These are phyloP conservation scores for Datura wrightii DNA, from an alignment of 257 asterid genomes.

Conservation along the genomic window DNA sequence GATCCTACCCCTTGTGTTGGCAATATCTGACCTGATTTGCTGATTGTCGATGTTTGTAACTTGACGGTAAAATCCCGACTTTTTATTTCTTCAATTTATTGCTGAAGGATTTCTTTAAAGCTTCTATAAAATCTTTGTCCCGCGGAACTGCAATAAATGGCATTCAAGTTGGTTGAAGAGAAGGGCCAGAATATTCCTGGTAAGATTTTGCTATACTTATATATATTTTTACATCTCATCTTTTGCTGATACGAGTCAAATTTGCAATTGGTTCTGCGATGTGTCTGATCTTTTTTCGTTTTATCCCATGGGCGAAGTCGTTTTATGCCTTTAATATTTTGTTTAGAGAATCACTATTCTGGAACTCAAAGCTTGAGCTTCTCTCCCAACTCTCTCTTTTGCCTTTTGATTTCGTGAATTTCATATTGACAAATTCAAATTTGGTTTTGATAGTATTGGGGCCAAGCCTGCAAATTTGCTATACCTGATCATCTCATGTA, in stretches of 20 bases:
- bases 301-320: background rate
- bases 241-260: background rate
- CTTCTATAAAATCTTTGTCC: background rate
- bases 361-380: background rate
- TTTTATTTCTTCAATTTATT: slow-evolving; percentile 3
- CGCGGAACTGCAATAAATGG: background rate
- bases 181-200: slow-evolving; percentile 17
- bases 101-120: background rate
- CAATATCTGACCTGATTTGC: background rate
- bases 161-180: slow-evolving; percentile 8
- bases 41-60: background rate
- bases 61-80: background rate
- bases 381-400: background rate
- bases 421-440: background rate
- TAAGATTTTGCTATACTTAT: background rate
- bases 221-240: background rate
- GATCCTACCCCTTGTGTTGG: background rate
- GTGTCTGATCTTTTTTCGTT: background rate
- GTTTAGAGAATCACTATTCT: background rate
- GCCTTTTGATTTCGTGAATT: slow-evolving; percentile 4
- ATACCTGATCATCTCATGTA: background rate
- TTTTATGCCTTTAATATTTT: background rate
- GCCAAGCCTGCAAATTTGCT: background rate
- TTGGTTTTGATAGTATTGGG: background rate
- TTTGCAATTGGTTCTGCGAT: background rate